Evolutionary conservation across 78 protist genomes (phyloP).

Genomic region (Blattamonas nauphoetae): DNA sequence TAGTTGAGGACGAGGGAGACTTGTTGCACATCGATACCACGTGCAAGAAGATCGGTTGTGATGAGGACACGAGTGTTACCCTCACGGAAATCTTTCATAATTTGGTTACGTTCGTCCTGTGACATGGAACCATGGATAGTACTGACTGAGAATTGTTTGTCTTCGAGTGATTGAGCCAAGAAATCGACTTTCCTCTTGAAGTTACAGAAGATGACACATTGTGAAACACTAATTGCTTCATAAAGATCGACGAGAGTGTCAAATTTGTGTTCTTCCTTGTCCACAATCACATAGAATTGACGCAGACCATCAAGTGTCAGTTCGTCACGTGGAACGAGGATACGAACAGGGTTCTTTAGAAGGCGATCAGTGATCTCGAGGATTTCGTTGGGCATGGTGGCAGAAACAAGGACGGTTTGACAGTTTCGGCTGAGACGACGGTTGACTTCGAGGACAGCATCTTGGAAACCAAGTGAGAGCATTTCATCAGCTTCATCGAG

Average conservation of each 20-base stretch:
- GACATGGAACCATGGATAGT: constrained; percentile 92
- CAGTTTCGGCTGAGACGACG: constrained; percentile 15
- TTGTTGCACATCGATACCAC: constrained; percentile 83
- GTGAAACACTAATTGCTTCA: constrained; percentile 52
- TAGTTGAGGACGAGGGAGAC: constrained; percentile 48
- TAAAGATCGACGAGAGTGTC: constrained; percentile 56
- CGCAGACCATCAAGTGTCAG: constrained; percentile 62
- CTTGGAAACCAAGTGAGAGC: constrained; percentile 29
- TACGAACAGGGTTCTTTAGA: constrained; percentile 41
- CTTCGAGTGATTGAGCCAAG: constrained; percentile 73
- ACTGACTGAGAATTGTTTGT: constrained; percentile 75
- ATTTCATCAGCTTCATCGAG: constrained; percentile 72
- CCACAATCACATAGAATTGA: constrained; percentile 59
- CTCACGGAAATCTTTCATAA: constrained; percentile 88
- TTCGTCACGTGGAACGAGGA: constrained; percentile 48
- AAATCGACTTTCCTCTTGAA: constrained; percentile 85
- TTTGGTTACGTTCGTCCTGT: constrained; percentile 85
- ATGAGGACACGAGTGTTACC: constrained; percentile 92
- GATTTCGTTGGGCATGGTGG: constrained; percentile 52
- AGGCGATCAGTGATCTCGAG: constrained; percentile 1
- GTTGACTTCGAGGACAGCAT: constrained; percentile 33
- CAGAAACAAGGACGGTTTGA: constrained; percentile 51
- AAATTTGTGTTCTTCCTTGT: constrained; percentile 32
- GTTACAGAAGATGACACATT: constrained; percentile 89
- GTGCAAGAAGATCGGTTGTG: constrained; percentile 96